These are phyloP conservation scores for Zasmidium cellare DNA, from an alignment of 2,329 filamentous ascomycete genomes.

Conservation along the genomic window DNA sequence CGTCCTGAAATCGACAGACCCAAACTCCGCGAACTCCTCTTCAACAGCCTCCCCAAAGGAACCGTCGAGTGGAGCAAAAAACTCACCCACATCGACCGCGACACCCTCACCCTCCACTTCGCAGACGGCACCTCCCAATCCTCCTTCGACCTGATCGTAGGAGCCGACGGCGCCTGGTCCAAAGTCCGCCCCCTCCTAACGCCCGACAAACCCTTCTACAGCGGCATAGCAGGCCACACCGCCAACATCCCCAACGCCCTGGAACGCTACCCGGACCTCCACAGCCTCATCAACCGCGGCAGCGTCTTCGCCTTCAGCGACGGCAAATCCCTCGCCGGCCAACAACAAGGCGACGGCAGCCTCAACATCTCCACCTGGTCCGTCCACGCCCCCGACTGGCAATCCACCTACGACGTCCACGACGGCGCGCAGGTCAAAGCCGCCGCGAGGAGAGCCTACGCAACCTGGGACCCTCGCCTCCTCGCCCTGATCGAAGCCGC, in stretches of 20 bases:
- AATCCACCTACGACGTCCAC: conserved; percentile 14
- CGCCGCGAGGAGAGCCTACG: conserved; percentile 26
- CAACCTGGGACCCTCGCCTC: conserved; percentile 40
- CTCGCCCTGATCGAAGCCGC: conserved; percentile 29
- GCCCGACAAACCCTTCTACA: conserved; percentile 37
- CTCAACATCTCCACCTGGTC: conserved; percentile 22
- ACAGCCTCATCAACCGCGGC: conserved; percentile 37
- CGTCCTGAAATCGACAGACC: conserved; percentile 40
- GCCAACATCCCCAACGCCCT: conserved; percentile 33
- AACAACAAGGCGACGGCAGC: conserved; percentile 28
- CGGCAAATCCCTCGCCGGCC: conserved; percentile 27
- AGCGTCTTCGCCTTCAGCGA: conserved; percentile 32
- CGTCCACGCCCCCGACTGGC: conserved; percentile 18
- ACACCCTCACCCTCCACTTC: conserved; percentile 30
- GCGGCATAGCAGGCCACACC: conserved; percentile 37
- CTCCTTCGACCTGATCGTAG: conserved; percentile 45
- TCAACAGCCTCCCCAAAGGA: conserved; percentile 25
- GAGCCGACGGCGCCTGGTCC: conserved; percentile 47
- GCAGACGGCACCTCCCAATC: conserved; percentile 34
- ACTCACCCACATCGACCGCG: conserved; percentile 21
- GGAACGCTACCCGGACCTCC: conserved; percentile 29
- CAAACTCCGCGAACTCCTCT: conserved; percentile 35
- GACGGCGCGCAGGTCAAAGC: conserved; percentile 24
- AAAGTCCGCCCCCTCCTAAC: conserved; percentile 38
- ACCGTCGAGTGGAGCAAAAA: conserved; percentile 40